Conservation (phyloP, 1,284 basidiomycete species). For the Omphalotus olearius region DNA sequence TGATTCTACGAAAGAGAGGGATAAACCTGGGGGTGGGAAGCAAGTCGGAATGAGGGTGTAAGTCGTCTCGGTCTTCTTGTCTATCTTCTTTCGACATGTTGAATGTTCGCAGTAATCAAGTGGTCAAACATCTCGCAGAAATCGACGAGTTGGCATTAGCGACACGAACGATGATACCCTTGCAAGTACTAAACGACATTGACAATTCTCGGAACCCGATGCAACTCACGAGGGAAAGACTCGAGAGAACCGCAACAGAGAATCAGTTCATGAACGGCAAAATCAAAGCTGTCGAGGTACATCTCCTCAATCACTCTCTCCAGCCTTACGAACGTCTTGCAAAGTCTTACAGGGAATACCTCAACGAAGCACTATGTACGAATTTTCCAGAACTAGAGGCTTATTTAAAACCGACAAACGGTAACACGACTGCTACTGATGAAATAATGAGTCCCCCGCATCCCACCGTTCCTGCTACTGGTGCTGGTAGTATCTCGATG, state of each 20-base stretch:
- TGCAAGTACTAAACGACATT: slow-evolving; percentile 69
- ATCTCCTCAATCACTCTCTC: slow-evolving; percentile 19
- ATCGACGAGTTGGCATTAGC: slow-evolving; percentile 64
- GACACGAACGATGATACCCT: slow-evolving; percentile 59
- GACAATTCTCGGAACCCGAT: slow-evolving; percentile 78
- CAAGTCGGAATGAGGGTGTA: slow-evolving; percentile 68
- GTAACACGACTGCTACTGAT: too few species aligned
- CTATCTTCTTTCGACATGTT: too few species aligned
- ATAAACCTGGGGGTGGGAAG: slow-evolving; percentile 57
- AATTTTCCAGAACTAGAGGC: slow-evolving; percentile 55
- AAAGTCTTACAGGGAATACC: slow-evolving; percentile 52
- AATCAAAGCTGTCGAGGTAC: slow-evolving; percentile 68
- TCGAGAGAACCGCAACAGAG: slow-evolving; percentile 78
- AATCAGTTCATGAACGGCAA: slow-evolving; percentile 91
- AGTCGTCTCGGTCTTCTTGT: slow-evolving; percentile 36
- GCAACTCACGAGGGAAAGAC: slow-evolving; percentile 68
- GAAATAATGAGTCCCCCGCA: too few species aligned
- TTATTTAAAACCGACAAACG: slow-evolving; percentile 1
- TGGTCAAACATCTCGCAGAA: slow-evolving; percentile 55
- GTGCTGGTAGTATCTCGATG: too few species aligned
- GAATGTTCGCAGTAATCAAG: slow-evolving; percentile 52
- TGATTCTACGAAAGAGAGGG: slow-evolving; percentile 72
- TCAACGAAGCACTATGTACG: slow-evolving; percentile 55
- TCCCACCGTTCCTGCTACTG: too few species aligned
- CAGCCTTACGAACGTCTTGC: not conserved